Base-by-base conservation (phyloP, 2,329 filamentous ascomycete species). In the Claviceps capensis region DNA sequence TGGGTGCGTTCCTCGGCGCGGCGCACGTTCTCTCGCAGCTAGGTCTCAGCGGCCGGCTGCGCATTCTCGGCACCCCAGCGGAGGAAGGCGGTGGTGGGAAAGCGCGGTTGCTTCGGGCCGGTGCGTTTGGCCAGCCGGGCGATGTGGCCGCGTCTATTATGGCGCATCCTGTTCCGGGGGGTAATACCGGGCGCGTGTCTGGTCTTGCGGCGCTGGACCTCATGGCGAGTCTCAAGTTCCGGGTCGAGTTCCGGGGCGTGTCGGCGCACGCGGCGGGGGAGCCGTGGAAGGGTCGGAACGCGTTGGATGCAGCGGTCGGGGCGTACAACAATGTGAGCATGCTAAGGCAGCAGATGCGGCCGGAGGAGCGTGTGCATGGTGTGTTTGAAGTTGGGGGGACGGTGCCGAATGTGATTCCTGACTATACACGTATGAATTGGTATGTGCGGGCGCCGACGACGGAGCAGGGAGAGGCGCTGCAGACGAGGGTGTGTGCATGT, bases 1-100 rank as follows among this genome's bases (percentile, higher is more conserved):
- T 72, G 6, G 67, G 66, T 1, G 63, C 67, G 5, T 72, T 71
- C 45, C 58, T 72, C 13, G 68, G 63, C 11, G 59, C 63, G 0
- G 67, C 64, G 1, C 60, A 60, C 1, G 63, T 64, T 0, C 57
- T 72, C 26, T 59, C 62, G 36, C 44, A 57, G 3, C 60, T 63
- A 2, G 59, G 63, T 7, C 22, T 26, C 44, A 4, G 26, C 0
- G 68, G 69, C 11, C 62, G 68, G 2, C 59, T 72, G 3, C 62
- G 67, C 1, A 61, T 72, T 2, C 61, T 72, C 1, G 70, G 70
- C 3, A 72, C 69, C 0, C 70, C 69, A 0, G 70, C 69, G 0
- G 70, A 72, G 47, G 69, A 73, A 52, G 67, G 66, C 17, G 69
- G 67, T 37, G 69, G 68, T 16, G 69, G 69, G 14, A 73, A 72